phyloP scores from a whole-genome alignment of 176 grass and related monocot species.

The Musa beccarii region DNA sequence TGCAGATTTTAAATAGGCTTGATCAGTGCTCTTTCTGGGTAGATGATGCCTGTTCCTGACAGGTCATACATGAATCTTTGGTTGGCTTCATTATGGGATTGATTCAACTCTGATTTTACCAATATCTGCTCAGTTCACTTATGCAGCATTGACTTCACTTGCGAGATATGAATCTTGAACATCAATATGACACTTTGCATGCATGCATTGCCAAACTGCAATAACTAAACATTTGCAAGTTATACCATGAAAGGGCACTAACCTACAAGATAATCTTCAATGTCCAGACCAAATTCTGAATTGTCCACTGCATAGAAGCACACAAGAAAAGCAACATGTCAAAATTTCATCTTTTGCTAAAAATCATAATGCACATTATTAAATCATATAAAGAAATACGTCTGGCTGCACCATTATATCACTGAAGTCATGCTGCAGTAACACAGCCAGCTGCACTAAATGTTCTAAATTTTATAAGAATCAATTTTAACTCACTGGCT shows the following conservation, averaged over 20 bases:
- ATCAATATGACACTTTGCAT: neutral
- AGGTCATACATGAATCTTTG: neutral
- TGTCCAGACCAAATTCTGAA: constrained; percentile 69
- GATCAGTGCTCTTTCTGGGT: neutral
- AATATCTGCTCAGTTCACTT: neutral
- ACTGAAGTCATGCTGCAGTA: too few relatives aligned
- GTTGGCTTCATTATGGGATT: neutral
- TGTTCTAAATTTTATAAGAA: too few relatives aligned
- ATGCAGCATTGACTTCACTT: too few relatives aligned
- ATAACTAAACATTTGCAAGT: neutral
- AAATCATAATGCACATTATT: neutral
- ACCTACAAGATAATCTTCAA: constrained; percentile 96
- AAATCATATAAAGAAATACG: neutral
- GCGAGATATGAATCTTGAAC: too few relatives aligned
- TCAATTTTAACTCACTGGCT: too few relatives aligned
- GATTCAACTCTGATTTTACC: neutral
- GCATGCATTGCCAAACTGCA: neutral
- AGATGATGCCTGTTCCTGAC: neutral
- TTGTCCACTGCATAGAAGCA: constrained; percentile 54
- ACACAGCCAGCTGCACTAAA: too few relatives aligned
- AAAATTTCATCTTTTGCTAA: neutral
- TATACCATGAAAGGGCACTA: constrained; percentile 1
- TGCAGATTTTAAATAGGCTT: neutral
- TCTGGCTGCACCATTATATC: too few relatives aligned
- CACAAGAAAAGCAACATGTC: constrained; percentile 5